Base-by-base conservation (phyloP, 2,329 filamentous ascomycete genomes). In the Apiospora phragmitis region DNA sequence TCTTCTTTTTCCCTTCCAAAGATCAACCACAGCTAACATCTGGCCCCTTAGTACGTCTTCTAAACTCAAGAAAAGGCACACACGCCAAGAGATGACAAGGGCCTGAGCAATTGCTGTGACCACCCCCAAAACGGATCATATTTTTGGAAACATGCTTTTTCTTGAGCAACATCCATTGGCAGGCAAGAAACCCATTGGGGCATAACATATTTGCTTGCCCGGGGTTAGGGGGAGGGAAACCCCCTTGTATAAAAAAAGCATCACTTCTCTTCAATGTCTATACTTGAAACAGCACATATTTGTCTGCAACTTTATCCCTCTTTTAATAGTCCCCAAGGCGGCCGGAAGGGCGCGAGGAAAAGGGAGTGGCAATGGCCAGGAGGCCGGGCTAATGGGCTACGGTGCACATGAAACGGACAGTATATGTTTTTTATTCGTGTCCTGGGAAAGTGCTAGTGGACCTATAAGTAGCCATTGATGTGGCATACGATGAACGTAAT, bases 401-500 rank as follows among this genome's bases (percentile, higher is more conserved):
- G n/a, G 16, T 3, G 29, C 51, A 59, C 51, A 59, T 21, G 51
- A 29, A 35, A 35, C 29, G 51, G 4, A 24, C 16, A 21, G 24
- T 21, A n/a, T 35, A 11, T n/a, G 24, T 2, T n/a, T 38, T 21
- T 12, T n/a, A 24, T 38, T 38, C 9, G 55, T 62, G 32, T 62
- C 55, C 55, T 62, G 55, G 18, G 32, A 35, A 12, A 24, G 55
- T 62, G 55, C 55, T 38, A 38, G 18, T 38, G 32, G 55, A 38
- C 55, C 55, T 38, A 38, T n/a, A 32, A n/a, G 32, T 38, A n/a
- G 55, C 24, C 55, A 62, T 5, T 62, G 55, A 62, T 62, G 55
- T 32, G 55, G 55, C 55, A 62, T 62, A 62, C 55, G 55, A 62
- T 62, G 55, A 62, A 38, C 55, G 21, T 62, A 62, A 38, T 38